Base-by-base conservation (phyloP, 2,329 filamentous ascomycete genomes). In the Sporothrix protearum region DNA sequence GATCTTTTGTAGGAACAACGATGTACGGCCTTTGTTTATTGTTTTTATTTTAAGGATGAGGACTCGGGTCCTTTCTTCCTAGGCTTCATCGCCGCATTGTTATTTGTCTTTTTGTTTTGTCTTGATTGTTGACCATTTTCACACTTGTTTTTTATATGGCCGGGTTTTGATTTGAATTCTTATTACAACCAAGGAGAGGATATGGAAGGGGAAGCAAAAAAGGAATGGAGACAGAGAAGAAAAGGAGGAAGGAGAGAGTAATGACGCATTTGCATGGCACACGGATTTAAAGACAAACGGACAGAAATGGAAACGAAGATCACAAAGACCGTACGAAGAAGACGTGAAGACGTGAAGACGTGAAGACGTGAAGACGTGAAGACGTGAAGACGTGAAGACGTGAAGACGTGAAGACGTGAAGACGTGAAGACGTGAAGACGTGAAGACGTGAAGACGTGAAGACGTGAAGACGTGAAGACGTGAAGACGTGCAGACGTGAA, bases 91-190 rank as follows among this genome's bases (percentile, higher is more conserved):
- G 42, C 42, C 42, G 33, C 33, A 36, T n/a, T n/a, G n/a, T n/a
- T n/a, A n/a, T 36, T 55, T 39, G 57, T 64, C 39, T 9, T 51
- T 70, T 36, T 45, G 45, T 59, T 39, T 39, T 47, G 28, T 28
- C 1, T 61, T 12, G 1, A 22, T 30, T 19, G 10, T 66, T 66
- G 36, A 51, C 12, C 28, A 36, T 16, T 10, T 67, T 30, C 63
- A 66, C 42, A 67, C 28, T 45, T 69, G 36, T 59, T 63, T 72
- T 74, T 72, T 59, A 67, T 53, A n/a, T 12, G 47, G 19, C 8
- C 19, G 22, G n/a, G 42, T 59, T 63, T 68, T 47, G 12, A 47
- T 55, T 64, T 68, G 28, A 51, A 36, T 55, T 69, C n/a, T 42
- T 22, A 64, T 55, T 55, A 39, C 22, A 69, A 16, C 42, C n/a